Percentiles rank a stretch among this genome's conserved stretches.
Conservation (phyloP, 139 green algal species). For the Medakamo hakoo region DNA sequence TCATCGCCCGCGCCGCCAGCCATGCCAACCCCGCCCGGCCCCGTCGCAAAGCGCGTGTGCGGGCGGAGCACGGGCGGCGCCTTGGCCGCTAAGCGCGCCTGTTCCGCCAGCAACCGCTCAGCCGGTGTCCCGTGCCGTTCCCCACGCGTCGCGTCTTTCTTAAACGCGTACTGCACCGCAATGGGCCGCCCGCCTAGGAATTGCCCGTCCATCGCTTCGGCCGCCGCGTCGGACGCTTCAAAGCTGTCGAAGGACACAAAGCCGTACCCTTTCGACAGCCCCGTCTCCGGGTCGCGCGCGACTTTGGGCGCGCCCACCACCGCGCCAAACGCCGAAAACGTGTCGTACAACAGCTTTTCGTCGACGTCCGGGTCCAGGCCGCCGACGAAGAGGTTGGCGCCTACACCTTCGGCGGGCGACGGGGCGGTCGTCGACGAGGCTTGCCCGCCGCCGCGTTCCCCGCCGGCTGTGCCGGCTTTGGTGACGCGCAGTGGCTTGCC, state of each 20-base stretch:
- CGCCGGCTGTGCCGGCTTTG: slow-evolving; percentile 69
- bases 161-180: slow-evolving; percentile 84
- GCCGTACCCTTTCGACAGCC: slow-evolving; percentile 74
- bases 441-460: no score
- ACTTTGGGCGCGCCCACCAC: slow-evolving; percentile 88
- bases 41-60: background rate
- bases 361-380: slow-evolving; percentile 94
- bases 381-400: slow-evolving; percentile 96
- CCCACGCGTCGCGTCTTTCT: slow-evolving; percentile 85
- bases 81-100: slow-evolving; percentile 32
- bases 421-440: slow-evolving; percentile 67
- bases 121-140: slow-evolving; percentile 90
- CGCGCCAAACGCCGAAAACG: slow-evolving; percentile 93
- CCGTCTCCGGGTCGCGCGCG: slow-evolving; percentile 91
- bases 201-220: slow-evolving; percentile 94
- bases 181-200: slow-evolving; percentile 84
- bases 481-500: slow-evolving; percentile 93
- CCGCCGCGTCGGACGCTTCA: slow-evolving; percentile 76
- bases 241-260: slow-evolving; percentile 93
- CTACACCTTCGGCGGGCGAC: no score
- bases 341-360: slow-evolving; percentile 98
- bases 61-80: no score
- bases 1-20: background rate
- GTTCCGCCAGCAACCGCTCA: slow-evolving; percentile 79
- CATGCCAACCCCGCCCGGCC: no score